Evolutionary conservation across 139 green algal species (phyloP).

Genomic region (Yamagishiella unicocca): DNA sequence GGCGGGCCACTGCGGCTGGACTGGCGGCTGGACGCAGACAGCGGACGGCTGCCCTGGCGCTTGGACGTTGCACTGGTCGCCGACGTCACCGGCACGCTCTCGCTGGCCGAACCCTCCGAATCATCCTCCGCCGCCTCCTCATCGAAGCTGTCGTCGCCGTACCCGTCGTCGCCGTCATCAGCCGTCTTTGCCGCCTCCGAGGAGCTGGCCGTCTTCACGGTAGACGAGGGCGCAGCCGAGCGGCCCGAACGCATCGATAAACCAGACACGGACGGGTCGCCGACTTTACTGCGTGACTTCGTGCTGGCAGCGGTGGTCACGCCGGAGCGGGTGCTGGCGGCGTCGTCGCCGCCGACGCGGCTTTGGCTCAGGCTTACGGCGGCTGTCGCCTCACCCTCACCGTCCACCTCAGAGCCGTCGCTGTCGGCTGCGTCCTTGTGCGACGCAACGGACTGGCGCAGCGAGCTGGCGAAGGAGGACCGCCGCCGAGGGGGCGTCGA

Average conservation of each 20-base stretch:
- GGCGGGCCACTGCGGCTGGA: background rate
- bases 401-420: background rate
- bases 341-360: background rate
- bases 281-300: background rate
- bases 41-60: background rate
- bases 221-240: background rate
- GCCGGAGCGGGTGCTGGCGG: conserved; percentile 15
- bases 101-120: background rate
- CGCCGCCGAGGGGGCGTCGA: background rate
- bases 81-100: background rate
- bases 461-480: conserved; percentile 20
- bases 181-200: background rate
- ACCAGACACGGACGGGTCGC: background rate
- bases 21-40: background rate
- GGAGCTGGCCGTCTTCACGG: background rate
- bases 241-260: background rate
- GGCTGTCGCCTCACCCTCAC: background rate
- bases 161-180: background rate
- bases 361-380: background rate
- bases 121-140: conserved; percentile 16
- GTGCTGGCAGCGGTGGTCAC: background rate
- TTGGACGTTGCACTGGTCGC: background rate
- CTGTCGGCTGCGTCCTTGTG: background rate
- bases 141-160: conserved; percentile 16
- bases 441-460: conserved; percentile 5